Percentiles rank a stretch among this genome's conserved stretches.
phyloP scores from a whole-genome alignment of 2,329 filamentous ascomycete species.

The Neoscytalidium dimidiatum region DNA sequence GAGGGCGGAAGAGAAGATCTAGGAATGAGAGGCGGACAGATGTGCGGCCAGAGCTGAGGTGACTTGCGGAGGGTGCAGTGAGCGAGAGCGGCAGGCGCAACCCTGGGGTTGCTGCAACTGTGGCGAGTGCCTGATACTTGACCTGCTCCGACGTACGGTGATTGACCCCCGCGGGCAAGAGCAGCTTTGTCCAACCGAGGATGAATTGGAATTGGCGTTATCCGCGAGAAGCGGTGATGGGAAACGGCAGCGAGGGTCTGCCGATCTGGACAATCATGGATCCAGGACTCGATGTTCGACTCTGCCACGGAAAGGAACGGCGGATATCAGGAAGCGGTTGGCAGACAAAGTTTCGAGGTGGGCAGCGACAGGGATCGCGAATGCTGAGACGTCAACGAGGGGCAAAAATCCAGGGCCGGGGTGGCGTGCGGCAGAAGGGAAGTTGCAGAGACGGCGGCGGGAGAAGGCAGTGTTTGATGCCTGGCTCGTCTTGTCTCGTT shows the following conservation, averaged over 20 bases:
- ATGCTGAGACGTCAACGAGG: neutral
- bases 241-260: neutral
- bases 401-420: neutral
- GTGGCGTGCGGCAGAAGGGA: neutral
- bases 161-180: neutral
- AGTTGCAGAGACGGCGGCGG: neutral
- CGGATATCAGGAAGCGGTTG: neutral
- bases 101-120: neutral
- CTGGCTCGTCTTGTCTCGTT: neutral
- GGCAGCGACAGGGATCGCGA: neutral
- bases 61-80: neutral
- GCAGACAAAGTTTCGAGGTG: neutral
- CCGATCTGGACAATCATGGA: neutral
- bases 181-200: neutral
- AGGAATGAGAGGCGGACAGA: neutral
- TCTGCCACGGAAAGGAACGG: neutral
- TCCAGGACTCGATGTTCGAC: neutral
- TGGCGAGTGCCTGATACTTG: neutral
- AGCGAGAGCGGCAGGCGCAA: neutral
- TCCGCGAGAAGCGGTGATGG: neutral
- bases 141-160: neutral
- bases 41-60: neutral
- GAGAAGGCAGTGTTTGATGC: neutral
- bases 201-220: neutral
- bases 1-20: neutral